Evolutionary conservation across 352 stramenopile species (phyloP).

Genomic region (Thalassiosira oceanica): DNA sequence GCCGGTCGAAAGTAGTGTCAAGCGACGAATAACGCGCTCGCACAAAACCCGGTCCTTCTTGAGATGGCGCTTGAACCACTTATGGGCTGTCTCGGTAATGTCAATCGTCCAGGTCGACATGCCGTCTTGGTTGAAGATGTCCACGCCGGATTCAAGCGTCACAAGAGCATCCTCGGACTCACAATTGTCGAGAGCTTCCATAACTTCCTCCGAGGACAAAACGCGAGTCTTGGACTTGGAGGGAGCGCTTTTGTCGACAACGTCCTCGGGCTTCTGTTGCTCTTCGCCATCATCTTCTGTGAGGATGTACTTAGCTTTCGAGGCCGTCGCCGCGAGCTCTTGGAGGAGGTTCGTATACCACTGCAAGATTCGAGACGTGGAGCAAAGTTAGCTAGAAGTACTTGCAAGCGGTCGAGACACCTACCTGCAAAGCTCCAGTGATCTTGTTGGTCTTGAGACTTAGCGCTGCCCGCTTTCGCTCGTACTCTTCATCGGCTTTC

Average conservation of each 20-base stretch:
- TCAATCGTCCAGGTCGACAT: conserved; percentile 42
- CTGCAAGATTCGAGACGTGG: too few species aligned
- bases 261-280: not conserved
- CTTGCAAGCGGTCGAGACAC: too few species aligned
- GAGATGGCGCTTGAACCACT: conserved; percentile 42
- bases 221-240: too few species aligned
- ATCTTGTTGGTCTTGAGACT: conserved; percentile 15
- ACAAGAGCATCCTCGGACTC: conserved; percentile 34
- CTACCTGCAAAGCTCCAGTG: conserved; percentile 8
- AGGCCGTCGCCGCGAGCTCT: conserved; percentile 7
- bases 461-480: conserved; percentile 9
- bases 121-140: conserved; percentile 33
- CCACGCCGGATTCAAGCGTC: conserved; percentile 31
- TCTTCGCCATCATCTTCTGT: not conserved
- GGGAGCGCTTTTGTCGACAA: not conserved
- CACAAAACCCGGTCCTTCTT: conserved; percentile 37
- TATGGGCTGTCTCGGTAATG: conserved; percentile 51
- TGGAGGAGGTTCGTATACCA: conserved; percentile 30
- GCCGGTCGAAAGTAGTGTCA: conserved; percentile 48
- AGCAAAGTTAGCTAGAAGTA: too few species aligned
- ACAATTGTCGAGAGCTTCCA: conserved; percentile 11
- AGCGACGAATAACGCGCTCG: conserved; percentile 39
- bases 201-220: conserved; percentile 16
- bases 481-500: conserved; percentile 9
- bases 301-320: conserved; percentile 2